These are phyloP conservation scores for Lentinula raphanica DNA, from an alignment of 768 basidiomycete genomes.

Conservation along the genomic window DNA sequence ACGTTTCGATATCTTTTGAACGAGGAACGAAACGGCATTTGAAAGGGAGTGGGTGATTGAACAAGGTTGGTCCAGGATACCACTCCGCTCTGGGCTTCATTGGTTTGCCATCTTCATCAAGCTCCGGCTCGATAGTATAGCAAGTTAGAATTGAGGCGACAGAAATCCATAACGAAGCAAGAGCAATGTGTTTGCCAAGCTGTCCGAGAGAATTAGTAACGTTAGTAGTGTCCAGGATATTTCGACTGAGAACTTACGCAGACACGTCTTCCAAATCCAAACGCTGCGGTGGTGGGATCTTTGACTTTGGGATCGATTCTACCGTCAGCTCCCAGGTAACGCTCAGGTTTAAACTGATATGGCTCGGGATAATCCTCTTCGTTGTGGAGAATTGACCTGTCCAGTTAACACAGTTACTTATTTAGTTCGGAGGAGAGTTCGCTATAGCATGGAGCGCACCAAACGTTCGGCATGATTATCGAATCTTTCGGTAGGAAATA, in stretches of 20 bases:
- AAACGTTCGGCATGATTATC: constrained; percentile 2
- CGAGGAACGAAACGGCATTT: constrained; percentile 6
- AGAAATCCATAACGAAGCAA: constrained; percentile 10
- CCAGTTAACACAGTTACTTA: not conserved
- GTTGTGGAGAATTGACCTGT: constrained; percentile 1
- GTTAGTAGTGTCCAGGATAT: too few relatives aligned
- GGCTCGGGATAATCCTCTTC: constrained; percentile 7
- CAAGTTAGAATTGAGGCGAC: constrained; percentile 11
- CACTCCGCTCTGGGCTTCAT: not conserved
- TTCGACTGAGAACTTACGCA: too few relatives aligned
- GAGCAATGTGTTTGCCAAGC: constrained; percentile 11
- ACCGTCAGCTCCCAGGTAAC: not conserved
- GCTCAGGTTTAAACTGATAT: constrained; percentile 1
- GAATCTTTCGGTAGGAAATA: constrained; percentile 1
- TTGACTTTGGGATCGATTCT: not conserved
- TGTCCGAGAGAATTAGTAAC: too few relatives aligned
- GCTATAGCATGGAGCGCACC: not conserved
- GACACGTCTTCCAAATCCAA: constrained; percentile 5
- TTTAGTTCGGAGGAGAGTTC: not conserved
- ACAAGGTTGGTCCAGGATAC: constrained; percentile 4
- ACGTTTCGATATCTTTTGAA: not conserved
- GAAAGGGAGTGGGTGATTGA: constrained; percentile 6
- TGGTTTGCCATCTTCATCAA: constrained; percentile 8
- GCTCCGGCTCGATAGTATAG: constrained; percentile 9
- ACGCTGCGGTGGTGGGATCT: not conserved